These are phyloP conservation scores for Bruguiera gymnorhiza DNA, from an alignment of 345 rosid species.

Conservation along the genomic window DNA sequence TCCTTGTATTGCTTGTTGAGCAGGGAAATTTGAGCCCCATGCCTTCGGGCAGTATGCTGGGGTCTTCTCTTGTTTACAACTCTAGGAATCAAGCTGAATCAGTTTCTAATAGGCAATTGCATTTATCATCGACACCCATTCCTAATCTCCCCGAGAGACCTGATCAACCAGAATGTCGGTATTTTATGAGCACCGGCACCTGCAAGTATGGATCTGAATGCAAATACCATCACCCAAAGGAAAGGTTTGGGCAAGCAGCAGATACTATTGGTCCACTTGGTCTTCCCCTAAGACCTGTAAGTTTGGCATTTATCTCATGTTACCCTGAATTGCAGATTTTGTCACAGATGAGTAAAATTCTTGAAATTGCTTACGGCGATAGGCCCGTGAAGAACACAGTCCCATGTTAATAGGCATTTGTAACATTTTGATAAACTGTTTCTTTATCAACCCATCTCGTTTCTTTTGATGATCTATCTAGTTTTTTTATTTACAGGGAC, in stretches of 20 bases:
- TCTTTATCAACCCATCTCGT: neutral
- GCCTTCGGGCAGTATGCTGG: conserved; percentile 38
- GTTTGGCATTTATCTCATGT: conserved; percentile 18
- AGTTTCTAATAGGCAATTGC: conserved; percentile 44
- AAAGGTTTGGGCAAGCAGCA: conserved; percentile 46
- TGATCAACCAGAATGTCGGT: conserved; percentile 71
- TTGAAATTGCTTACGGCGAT: neutral
- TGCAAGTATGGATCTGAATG: conserved; percentile 82
- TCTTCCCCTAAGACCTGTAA: conserved; percentile 74
- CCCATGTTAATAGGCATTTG: neutral
- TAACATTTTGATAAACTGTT: neutral
- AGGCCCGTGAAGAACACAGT: neutral
- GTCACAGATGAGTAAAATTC: neutral
- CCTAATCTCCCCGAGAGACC: conserved; percentile 57
- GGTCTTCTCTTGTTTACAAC: conserved; percentile 44
- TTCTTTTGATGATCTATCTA: neutral
- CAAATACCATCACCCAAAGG: conserved; percentile 82
- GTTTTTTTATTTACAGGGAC: conserved; percentile 51
- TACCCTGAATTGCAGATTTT: neutral
- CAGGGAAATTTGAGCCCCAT: conserved; percentile 46
- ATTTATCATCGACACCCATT: conserved; percentile 30
- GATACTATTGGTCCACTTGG: conserved; percentile 34
- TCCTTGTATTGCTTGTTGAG: neutral
- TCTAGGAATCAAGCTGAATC: conserved; percentile 45
- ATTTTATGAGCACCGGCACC: conserved; percentile 65